Percentiles rank a stretch among this genome's conserved stretches.
These are phyloP conservation scores for Rhodotorula sp. DNA, from an alignment of 1,284 basidiomycete species.

Conservation along the genomic window DNA sequence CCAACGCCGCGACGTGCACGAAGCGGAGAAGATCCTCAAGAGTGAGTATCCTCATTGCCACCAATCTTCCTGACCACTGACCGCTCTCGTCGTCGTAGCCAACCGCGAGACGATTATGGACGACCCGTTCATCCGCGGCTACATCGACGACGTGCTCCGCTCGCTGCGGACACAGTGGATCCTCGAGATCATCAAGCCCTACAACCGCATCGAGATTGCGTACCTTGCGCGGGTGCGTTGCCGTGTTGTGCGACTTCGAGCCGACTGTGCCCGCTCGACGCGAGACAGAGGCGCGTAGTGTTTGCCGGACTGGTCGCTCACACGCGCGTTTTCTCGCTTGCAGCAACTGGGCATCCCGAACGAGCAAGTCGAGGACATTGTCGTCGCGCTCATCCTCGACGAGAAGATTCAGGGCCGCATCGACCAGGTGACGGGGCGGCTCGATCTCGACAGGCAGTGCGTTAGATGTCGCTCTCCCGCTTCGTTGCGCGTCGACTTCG, in stretches of 20 bases:
- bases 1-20: constrained; percentile 91
- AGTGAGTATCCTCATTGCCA: constrained; percentile 56
- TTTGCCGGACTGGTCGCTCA: too few species aligned
- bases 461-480: constrained; percentile 48
- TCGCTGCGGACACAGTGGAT: constrained; percentile 93
- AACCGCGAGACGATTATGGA: constrained; percentile 93
- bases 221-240: constrained; percentile 78
- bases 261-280: not conserved
- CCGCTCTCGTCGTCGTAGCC: constrained; percentile 57
- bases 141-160: constrained; percentile 91
- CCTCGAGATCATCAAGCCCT: constrained; percentile 95
- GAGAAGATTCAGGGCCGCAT: constrained; percentile 92
- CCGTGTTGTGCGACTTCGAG: not conserved
- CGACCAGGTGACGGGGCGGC: constrained; percentile 88
- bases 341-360: constrained; percentile 90
- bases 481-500: too few species aligned
- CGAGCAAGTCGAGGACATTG: constrained; percentile 85
- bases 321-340: not conserved
- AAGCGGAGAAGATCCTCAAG: constrained; percentile 89
- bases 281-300: too few species aligned
- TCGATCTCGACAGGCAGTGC: constrained; percentile 84
- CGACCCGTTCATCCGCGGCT: constrained; percentile 85
- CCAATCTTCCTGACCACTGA: not conserved
- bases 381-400: constrained; percentile 91
- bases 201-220: constrained; percentile 84